Base-by-base conservation (phyloP, 495 filamentous ascomycete species). In the Hypoxylon subgilvum region DNA sequence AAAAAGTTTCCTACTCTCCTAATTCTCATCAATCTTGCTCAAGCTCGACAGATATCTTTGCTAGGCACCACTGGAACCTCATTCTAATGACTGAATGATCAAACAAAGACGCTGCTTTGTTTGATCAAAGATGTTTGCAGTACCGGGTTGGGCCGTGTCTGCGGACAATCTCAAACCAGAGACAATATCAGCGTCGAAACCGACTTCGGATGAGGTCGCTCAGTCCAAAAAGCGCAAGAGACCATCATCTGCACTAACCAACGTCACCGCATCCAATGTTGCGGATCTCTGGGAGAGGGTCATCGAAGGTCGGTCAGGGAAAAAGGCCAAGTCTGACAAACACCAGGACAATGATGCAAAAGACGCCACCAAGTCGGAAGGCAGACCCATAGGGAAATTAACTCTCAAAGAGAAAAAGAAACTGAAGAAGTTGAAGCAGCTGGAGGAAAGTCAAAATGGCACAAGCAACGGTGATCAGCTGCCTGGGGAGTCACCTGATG, bases 141-240 rank as follows among this genome's bases (percentile, higher is more conserved):
- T 97, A 46, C 88, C 88, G 59, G 94, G 93, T 57, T 96, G 92
- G 89, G 88, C 88, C 16, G 77, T 97, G 19, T 81, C 89, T 55
- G 79, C 85, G 45, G 80, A 84, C 61, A 76, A 76, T 39, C 82
- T 92, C 43, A 90, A 88, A 72, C 71, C 82, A 17, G 91, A 96
- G 74, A 79, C 74, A 22, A 79, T 84, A 13, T 60, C 40, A 27
- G 40, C 36, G 36, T 61, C 43, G 46, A 53, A 66, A 22, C 64
- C 63, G 10, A 68, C 64, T 22, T 58, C 56, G 18, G 63, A 67
- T 54, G 52, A 65, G 16, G 45, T 64, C n/a, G 57, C 63, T 18
- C 62, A 74, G 38, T 67, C 70, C 18, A 81, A 75, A 65, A 87
- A 86, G 71, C 74, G 84, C 34, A 87, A 88, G 71, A 69, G 85